Evolutionary conservation across 177 flowering plant genomes (phyloP).

Genomic region (Vitis hybrid): DNA sequence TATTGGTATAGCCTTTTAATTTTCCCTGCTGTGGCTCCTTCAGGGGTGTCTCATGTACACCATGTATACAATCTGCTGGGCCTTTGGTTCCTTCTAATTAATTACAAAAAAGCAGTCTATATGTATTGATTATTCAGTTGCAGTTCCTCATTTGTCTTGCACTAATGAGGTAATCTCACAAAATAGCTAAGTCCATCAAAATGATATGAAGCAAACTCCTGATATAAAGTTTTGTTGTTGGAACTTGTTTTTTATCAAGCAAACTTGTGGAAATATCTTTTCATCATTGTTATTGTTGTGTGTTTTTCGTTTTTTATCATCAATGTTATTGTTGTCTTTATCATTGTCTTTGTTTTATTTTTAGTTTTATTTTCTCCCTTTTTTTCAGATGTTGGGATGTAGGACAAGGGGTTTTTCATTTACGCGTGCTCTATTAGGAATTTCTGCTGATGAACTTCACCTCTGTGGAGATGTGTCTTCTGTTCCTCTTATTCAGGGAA

Average conservation of each 20-base stretch:
- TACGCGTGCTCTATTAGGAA: slow-evolving; percentile 87
- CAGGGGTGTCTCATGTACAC: no score
- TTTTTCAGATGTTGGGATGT: slow-evolving; percentile 78
- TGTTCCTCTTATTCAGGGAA: slow-evolving; percentile 82
- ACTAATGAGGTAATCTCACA: neutral
- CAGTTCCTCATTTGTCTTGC: no score
- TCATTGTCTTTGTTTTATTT: neutral
- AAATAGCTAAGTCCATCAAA: no score
- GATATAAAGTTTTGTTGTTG: no score
- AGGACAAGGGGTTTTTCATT: slow-evolving; percentile 78
- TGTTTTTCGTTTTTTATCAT: no score
- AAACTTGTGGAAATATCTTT: neutral
- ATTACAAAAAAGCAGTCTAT: no score
- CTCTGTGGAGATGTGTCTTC: slow-evolving; percentile 93
- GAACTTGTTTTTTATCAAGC: neutral
- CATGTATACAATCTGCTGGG: no score
- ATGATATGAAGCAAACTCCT: no score
- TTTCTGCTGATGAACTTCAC: slow-evolving; percentile 87
- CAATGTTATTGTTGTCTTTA: neutral
- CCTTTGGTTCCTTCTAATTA: no score
- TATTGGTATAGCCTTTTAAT: no score
- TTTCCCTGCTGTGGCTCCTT: no score
- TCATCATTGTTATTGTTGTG: neutral
- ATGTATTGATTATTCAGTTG: no score
- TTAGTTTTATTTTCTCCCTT: neutral